Base-by-base conservation (phyloP, 352 stramenopile genomes). In the Plasmopara viticola region DNA sequence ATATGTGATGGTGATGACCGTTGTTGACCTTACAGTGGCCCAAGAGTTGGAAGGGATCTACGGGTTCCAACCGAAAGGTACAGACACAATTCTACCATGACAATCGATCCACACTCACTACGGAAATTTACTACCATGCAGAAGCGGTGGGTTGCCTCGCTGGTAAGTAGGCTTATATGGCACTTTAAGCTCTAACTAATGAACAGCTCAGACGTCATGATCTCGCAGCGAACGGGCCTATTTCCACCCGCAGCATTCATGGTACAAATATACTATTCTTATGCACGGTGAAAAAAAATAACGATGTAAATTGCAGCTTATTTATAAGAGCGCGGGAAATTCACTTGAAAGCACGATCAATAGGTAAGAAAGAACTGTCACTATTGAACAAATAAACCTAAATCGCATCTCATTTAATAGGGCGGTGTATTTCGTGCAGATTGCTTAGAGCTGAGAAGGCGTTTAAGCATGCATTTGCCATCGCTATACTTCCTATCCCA, bases 231-330 rank as follows among this genome's bases (percentile, higher is more conserved):
- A 38, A 85, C 86, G 51, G 68, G 67, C 13, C 68, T 74, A 44
- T 90, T 81, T 41, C 76, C 78, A 25, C 76, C 78, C 9, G 72
- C 86, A 4, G 76, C 78, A 7, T 90, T 87, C 51, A 81, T 84
- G 70, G 78, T 86, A 39, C 47, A 0, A 20, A 17, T 35, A 40
- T 39, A 17, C 17, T 12, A n/a, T 35, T n/a, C 51, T 10, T 5
- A 51, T 41, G 6, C 12, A 41, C 31, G 0, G 20, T 50, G 2
- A 8, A 38, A 39, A 30, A 14, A 57, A 28, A 64, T 42, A 0
- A 58, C 3, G 39, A 6, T 12, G 20, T 2, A 28, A 46, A 29
- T 29, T 58, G 7, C 10, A 84, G 72, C 40, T 84, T 0, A 58
- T 84, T 15, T 63, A 70, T 56, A 74, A 72, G 53, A 62, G 70